Base-by-base conservation (phyloP, 2,329 filamentous ascomycete species). In the Pezicula rhizophila region DNA sequence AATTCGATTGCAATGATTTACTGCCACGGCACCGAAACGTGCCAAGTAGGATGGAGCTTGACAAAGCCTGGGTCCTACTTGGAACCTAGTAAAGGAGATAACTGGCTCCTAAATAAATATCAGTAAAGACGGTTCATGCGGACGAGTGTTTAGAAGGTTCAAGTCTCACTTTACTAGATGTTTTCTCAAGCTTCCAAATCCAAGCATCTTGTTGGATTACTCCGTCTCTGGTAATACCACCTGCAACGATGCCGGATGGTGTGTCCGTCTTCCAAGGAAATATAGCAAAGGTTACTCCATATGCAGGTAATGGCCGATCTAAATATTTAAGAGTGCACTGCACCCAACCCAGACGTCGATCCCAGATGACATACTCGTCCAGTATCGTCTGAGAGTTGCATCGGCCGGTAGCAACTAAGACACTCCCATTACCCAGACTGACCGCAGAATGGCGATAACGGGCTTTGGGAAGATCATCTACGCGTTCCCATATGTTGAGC, bases 371-470 rank as follows among this genome's bases (percentile, higher is more conserved):
- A 37, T 53, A 59, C 5, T 55, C 47, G 14, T 48, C 20, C 18
- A 60, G 55, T 5, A 49, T 47, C 33, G 11, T 58, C 47, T 23
- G 51, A 17, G 57, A 64, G 62, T 61, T 46, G 52, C 55, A 54
- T 45, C 61, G 59, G 4, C 63, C 64, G 11, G 57, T 55, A 38
- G 55, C 55, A 14, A 66, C 48, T 14, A 66, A 64, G 15, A 90
- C 62, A 50, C 64, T 73, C 4, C 79, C 79, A 35, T 59, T 51
- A 0, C 69, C 70, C 1, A 84, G 59, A 25, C 68, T 66, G 11
- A 81, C 72, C 26, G 84, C 77, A 49, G 80, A 79, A 61, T 96
- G 92, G 45, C 92, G 77, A 66, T 87, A 96, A 20, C 90, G 73
- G 8, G 85, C 77, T n/a, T 71, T 60, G 0, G 85, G 84, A n/a